Conservation (phyloP, 2,329 filamentous ascomycete species). For the Venturia nashicola region DNA sequence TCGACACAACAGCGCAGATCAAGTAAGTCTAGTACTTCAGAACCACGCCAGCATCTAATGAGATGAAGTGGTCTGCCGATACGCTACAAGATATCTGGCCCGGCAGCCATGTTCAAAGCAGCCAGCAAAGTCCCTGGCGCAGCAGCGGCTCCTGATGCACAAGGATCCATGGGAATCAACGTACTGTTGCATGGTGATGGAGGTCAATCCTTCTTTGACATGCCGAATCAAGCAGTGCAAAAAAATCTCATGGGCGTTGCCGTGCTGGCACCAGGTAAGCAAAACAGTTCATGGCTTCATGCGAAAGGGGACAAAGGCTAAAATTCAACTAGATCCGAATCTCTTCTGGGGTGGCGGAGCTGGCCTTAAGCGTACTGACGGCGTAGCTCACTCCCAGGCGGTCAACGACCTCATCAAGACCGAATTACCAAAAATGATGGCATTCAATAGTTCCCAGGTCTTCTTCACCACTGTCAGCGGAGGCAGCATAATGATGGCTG, state of each 20-base stretch:
- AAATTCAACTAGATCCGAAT: slow-evolving; percentile 25
- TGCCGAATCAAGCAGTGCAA: slow-evolving; percentile 43
- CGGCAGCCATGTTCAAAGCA: slow-evolving; percentile 40
- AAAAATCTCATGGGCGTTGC: slow-evolving; percentile 40
- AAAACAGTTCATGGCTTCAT: background rate
- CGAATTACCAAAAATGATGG: slow-evolving; percentile 39
- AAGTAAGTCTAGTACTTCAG: slow-evolving; percentile 29
- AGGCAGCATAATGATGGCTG: slow-evolving; percentile 38
- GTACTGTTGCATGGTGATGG: slow-evolving; percentile 49
- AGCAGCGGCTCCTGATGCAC: slow-evolving; percentile 18
- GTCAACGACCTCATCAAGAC: slow-evolving; percentile 40
- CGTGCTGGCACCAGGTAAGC: slow-evolving; percentile 34
- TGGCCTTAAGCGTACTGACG: slow-evolving; percentile 41
- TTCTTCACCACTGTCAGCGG: slow-evolving; percentile 48
- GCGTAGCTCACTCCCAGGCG: slow-evolving; percentile 43
- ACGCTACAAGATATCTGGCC: slow-evolving; percentile 44
- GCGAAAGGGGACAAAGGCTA: background rate
- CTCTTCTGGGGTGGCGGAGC: slow-evolving; percentile 46
- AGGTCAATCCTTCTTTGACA: slow-evolving; percentile 46
- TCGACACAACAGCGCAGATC: slow-evolving; percentile 42
- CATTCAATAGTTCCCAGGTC: slow-evolving; percentile 40
- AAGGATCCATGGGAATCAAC: slow-evolving; percentile 37
- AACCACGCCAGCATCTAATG: background rate
- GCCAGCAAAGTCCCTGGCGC: slow-evolving; percentile 38
- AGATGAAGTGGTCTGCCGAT: slow-evolving; percentile 36